These are phyloP conservation scores for Thermoascus crustaceus DNA, from an alignment of 2,329 filamentous ascomycete genomes.

Conservation along the genomic window DNA sequence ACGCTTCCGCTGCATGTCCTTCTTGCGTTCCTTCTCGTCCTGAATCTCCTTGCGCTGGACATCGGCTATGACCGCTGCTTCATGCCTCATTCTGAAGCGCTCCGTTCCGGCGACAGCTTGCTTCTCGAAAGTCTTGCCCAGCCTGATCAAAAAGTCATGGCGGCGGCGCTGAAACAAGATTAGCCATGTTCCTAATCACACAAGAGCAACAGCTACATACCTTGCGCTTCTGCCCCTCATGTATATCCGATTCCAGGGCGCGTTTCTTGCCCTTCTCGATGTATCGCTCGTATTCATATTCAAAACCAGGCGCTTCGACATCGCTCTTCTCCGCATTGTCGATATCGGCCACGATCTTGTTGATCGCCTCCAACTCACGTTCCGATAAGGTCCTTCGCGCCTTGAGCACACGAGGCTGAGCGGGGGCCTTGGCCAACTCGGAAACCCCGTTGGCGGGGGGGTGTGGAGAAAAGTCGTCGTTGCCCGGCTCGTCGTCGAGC, in stretches of 20 bases:
- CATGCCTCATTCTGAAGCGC: constrained; percentile 68
- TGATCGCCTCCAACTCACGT: constrained; percentile 61
- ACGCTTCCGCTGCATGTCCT: constrained; percentile 97
- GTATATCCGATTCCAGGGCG: constrained; percentile 54
- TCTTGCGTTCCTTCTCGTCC: constrained; percentile 97
- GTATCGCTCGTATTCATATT: constrained; percentile 47
- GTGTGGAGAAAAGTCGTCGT: constrained; percentile 11
- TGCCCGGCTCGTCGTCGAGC: constrained; percentile 14
- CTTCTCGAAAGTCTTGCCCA: constrained; percentile 52
- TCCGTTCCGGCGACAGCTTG: constrained; percentile 66
- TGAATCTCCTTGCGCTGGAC: constrained; percentile 84
- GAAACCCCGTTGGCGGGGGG: constrained; percentile 18
- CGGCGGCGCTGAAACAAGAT: constrained; percentile 48
- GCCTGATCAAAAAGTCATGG: constrained; percentile 47
- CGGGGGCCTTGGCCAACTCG: constrained; percentile 11
- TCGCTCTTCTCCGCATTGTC: constrained; percentile 52
- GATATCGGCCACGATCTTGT: constrained; percentile 54
- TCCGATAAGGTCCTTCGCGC: constrained; percentile 47
- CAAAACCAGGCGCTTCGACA: constrained; percentile 46
- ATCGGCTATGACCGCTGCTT: constrained; percentile 71
- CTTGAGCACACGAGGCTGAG: constrained; percentile 38
- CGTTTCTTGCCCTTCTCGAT: constrained; percentile 55
- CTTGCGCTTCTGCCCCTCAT: constrained; percentile 58
- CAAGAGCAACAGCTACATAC: constrained; percentile 37
- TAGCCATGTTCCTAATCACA: constrained; percentile 7